Base-by-base conservation (phyloP, 805 yeast species). In the Candida ponderosae region DNA sequence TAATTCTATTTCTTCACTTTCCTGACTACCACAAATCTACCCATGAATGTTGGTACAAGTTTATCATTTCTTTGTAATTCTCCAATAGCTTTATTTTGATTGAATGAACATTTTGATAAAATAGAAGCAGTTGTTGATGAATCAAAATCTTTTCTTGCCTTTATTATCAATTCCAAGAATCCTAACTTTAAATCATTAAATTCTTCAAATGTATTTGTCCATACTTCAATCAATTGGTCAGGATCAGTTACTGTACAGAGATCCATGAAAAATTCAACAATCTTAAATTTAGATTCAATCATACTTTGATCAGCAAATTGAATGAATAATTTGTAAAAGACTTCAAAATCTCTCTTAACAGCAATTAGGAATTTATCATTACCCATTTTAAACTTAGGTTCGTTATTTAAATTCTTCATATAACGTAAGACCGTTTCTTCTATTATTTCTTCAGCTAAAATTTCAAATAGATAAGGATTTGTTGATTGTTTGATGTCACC, bases 141-240 rank as follows among this genome's bases (percentile, higher is more conserved):
- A 20, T 60, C 66, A 31, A 61, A 51, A 36, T 63, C 67, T 37
- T 60, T 56, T 40, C 68, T 56, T 29, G 65, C 56, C 45, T 66
- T 64, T 37, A 88, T 66, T 31, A 87, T 70, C 13, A 79, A 78
- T 32, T 72, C 74, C 31, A 89, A 68, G 50, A 87, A 73, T 35
- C 74, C 80, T 7, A 80, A 60, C 0, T 95, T 88, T 40, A 89
- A 79, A 54, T 86, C 88, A 62, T 86, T 79, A 63, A 80, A 87
- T 30, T 71, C 72, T 11, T 65, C 64, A 36, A 87, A 62, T 29
- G 83, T 72, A 32, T 71, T 75, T 50, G 66, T 67, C 79, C 88
- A 83, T 38, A 73, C 66, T 20, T 54, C 65, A n/a, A 70, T 49
- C 19, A 78, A 62, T 24, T 69, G 73, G n/a, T 65, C 69, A 8